Conservation (phyloP, 345 rosid genomes). For the Salix dunnii region DNA sequence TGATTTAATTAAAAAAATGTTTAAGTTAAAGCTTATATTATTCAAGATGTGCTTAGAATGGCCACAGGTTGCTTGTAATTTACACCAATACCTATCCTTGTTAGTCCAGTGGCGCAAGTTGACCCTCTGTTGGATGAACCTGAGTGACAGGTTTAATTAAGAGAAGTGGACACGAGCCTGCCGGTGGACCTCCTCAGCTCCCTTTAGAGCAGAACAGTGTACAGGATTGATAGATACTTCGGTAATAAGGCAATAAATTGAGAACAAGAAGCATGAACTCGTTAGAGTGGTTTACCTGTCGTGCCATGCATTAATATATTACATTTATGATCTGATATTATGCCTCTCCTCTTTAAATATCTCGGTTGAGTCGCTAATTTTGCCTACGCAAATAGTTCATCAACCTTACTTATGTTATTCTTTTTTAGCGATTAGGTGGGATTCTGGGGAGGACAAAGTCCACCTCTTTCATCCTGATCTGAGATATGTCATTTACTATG, state of each 20-base stretch:
- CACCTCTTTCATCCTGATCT: neutral
- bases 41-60: neutral
- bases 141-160: slow-evolving; percentile 17
- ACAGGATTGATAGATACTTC: slow-evolving; percentile 28
- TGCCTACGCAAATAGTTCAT: neutral
- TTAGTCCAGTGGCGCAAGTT: slow-evolving; percentile 20
- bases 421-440: neutral
- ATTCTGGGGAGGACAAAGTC: neutral
- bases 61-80: slow-evolving; percentile 11
- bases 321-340: neutral
- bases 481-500: neutral
- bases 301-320: neutral
- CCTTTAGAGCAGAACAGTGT: slow-evolving; percentile 19
- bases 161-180: slow-evolving; percentile 14
- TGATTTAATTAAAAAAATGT: too few species aligned
- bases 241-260: slow-evolving; percentile 19
- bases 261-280: slow-evolving; percentile 12
- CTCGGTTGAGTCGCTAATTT: neutral
- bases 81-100: neutral
- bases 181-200: slow-evolving; percentile 36
- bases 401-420: neutral
- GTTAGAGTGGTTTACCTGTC: slow-evolving; percentile 9
- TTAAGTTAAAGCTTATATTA: too few species aligned
- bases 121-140: slow-evolving; percentile 31
- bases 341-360: neutral